Evolutionary conservation across 345 rosid genomes (phyloP).

Genomic region (Microcos paniculata): DNA sequence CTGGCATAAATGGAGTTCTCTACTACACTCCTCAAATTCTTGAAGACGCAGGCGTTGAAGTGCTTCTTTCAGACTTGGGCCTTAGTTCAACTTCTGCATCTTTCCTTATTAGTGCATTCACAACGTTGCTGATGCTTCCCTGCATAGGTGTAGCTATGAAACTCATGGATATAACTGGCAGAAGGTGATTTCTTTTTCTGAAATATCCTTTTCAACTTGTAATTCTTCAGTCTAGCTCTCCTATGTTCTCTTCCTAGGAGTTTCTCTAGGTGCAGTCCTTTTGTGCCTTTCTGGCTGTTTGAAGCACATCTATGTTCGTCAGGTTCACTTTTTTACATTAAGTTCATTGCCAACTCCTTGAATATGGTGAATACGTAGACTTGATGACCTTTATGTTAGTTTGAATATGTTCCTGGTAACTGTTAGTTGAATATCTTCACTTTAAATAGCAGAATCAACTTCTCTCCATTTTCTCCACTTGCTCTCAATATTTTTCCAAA

Average conservation of each 20-base stretch:
- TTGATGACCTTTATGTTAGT: neutral
- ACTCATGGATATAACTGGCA: constrained; percentile 91
- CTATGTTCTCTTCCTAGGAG: neutral
- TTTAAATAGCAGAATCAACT: neutral
- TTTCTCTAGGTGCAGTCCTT: neutral
- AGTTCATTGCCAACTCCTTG: neutral
- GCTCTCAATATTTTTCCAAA: neutral
- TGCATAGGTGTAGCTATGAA: constrained; percentile 88
- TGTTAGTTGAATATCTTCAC: neutral
- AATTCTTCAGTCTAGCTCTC: neutral
- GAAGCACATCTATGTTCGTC: neutral
- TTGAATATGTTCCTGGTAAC: neutral
- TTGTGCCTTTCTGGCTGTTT: neutral
- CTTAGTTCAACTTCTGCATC: constrained; percentile 77
- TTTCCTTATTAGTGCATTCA: constrained; percentile 85
- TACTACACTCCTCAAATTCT: constrained; percentile 99
- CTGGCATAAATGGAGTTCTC: constrained; percentile 94
- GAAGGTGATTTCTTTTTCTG: constrained; percentile 51
- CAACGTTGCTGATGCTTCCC: constrained; percentile 92
- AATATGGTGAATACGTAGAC: neutral
- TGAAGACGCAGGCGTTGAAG: constrained; percentile 85
- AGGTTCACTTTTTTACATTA: neutral
- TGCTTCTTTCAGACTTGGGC: constrained; percentile 76
- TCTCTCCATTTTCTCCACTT: neutral
- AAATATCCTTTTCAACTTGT: neutral